Base-by-base conservation (phyloP, 1,139 yeast genomes). In the Yamadazyma blattariae region DNA sequence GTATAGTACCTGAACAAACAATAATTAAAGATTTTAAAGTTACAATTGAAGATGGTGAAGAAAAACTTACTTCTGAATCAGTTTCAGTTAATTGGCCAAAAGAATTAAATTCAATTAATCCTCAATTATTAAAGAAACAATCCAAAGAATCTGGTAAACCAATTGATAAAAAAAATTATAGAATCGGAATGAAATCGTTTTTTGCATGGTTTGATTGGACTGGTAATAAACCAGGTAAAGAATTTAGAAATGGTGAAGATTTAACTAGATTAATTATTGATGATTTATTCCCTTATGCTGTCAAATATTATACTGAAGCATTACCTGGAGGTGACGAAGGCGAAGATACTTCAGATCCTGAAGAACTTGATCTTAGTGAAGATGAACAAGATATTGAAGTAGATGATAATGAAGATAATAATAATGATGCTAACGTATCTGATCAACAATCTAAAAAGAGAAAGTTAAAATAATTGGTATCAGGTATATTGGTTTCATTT, bases 141-240 rank as follows among this genome's bases (percentile, higher is more conserved):
- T 28, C 56, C 52, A 29, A 52, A 48, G 29, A 53, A 52, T 20
- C 29, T 31, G 59, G 56, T 4, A 53, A 52, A 14, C 67, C 67
- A n/a, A 76, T 72, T 13, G 82, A 80, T 29, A 82, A 82, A 54
- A 78, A 74, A 47, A 64, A 65, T 32, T 82, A 82, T 51, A 62
- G 89, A 39, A 50, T 67, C 20, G 89, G 89, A 3, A 82, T 82
- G 88, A 79, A 79, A 50, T 77, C 87, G 5, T 76, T 83, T 48
- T 82, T 82, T 55, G 77, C 87, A 3, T 83, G 84, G 78, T 82
- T 82, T 50, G 61, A 64, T 30, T 83, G 92, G 92, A 82, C 90
- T 0, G 92, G 90, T 1, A 55, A 54, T 33, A 80, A 79, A 48
- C 82, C 84, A 1, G 86, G 86, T 1, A 82, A 82, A 51, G 90